Percentiles rank a stretch among this genome's conserved stretches.
Evolutionary conservation across 2,329 filamentous ascomycete genomes (phyloP).

Genomic region (Colletotrichum navitas): DNA sequence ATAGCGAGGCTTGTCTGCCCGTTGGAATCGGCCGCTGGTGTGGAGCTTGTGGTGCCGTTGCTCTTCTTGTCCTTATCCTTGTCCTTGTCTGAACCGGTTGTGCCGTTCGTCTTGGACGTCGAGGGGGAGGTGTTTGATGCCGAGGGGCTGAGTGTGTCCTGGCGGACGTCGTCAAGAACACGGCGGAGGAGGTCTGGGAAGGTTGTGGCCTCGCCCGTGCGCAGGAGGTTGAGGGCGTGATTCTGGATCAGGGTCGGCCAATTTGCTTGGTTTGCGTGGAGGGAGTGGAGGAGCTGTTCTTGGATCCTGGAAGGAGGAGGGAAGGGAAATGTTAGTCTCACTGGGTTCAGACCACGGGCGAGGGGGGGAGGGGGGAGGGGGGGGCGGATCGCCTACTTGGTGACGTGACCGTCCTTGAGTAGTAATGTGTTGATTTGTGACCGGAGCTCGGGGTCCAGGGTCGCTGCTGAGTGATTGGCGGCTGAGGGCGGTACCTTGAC

Average conservation of each 20-base stretch:
- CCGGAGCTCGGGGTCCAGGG: constrained; percentile 71
- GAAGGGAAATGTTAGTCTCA: constrained; percentile 14
- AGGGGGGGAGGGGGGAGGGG: constrained; percentile 19
- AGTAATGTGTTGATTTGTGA: constrained; percentile 72
- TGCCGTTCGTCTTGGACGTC: constrained; percentile 48
- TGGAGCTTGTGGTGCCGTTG: constrained; percentile 32
- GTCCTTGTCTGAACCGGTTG: constrained; percentile 17
- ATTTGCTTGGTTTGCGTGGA: constrained; percentile 70
- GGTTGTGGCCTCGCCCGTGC: constrained; percentile 69
- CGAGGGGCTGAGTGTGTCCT: constrained; percentile 57
- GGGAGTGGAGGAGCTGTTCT: constrained; percentile 72
- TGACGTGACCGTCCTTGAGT: constrained; percentile 69
- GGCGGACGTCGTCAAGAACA: constrained; percentile 72
- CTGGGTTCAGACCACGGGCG: not conserved
- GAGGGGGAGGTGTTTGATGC: constrained; percentile 46
- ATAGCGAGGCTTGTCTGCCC: constrained; percentile 63
- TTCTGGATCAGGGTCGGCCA: constrained; percentile 72
- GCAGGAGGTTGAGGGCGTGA: constrained; percentile 71
- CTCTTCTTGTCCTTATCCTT: constrained; percentile 35
- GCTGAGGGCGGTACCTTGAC: constrained; percentile 72
- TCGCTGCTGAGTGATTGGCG: constrained; percentile 71
- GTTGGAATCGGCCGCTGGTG: constrained; percentile 36
- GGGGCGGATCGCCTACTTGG: constrained; percentile 59
- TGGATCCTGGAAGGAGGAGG: constrained; percentile 64
- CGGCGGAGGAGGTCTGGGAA: constrained; percentile 72